A percentile compares a stretch with the other conserved stretches of the same genome.
Evolutionary conservation across 2,329 filamentous ascomycete species (phyloP).

Genomic region (Colletotrichum cordylinicola): DNA sequence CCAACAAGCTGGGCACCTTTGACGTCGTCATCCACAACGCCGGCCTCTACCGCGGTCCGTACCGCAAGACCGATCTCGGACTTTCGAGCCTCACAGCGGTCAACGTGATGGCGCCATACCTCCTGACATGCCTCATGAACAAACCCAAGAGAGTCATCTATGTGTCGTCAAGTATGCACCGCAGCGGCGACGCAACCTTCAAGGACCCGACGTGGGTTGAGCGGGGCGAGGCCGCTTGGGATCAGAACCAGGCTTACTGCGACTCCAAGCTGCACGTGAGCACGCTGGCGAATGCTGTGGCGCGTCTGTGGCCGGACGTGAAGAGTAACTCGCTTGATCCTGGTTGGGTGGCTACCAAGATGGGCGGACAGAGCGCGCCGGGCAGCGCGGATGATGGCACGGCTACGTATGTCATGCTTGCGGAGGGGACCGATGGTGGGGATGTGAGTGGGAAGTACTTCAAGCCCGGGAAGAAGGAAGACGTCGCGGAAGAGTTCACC

Average conservation of each 20-base stretch:
- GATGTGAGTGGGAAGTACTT: constrained; percentile 44
- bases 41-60: constrained; percentile 48
- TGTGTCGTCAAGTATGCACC: constrained; percentile 57
- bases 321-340: constrained; percentile 55
- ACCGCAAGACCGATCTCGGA: constrained; percentile 33
- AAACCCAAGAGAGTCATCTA: constrained; percentile 55
- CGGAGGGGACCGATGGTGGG: constrained; percentile 40
- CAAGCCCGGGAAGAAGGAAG: constrained; percentile 32
- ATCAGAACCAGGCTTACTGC: constrained; percentile 44
- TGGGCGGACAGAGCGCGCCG: constrained; percentile 53
- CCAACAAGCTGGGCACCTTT: constrained; percentile 54
- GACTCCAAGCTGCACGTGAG: constrained; percentile 63
- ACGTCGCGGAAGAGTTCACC: constrained; percentile 31
- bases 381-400: constrained; percentile 52
- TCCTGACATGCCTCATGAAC: constrained; percentile 56
- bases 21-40: constrained; percentile 66
- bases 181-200: constrained; percentile 47
- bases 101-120: constrained; percentile 63
- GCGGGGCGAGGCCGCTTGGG: constrained; percentile 39
- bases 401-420: constrained; percentile 52
- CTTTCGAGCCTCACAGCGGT: constrained; percentile 57
- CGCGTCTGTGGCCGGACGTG: constrained; percentile 45
- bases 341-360: constrained; percentile 61
- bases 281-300: constrained; percentile 60
- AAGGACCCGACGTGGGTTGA: constrained; percentile 37